These are phyloP conservation scores for Penicillium canescens DNA, from an alignment of 495 filamentous ascomycete species.

Conservation along the genomic window DNA sequence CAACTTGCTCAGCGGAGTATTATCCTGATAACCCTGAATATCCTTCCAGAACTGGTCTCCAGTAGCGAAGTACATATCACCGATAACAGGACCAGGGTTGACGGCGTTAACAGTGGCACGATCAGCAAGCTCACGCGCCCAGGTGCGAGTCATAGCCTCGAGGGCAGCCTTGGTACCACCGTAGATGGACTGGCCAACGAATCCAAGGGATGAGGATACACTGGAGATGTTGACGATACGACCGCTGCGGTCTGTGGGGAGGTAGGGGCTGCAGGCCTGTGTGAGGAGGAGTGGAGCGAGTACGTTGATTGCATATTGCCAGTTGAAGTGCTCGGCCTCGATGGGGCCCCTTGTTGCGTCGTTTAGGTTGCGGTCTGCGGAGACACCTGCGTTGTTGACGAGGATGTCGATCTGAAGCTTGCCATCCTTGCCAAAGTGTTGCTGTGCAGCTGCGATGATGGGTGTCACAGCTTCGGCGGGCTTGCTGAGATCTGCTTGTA, in stretches of 20 bases:
- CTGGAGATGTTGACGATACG: slow-evolving; percentile 79
- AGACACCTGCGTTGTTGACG: slow-evolving; percentile 84
- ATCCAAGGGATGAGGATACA: slow-evolving; percentile 68
- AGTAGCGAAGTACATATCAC: slow-evolving; percentile 68
- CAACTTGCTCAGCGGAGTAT: slow-evolving; percentile 62
- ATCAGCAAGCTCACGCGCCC: slow-evolving; percentile 79
- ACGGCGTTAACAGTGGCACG: slow-evolving; percentile 80
- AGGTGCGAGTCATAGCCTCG: slow-evolving; percentile 91
- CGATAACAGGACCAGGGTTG: slow-evolving; percentile 85
- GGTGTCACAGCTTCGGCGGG: slow-evolving; percentile 32
- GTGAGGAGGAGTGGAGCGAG: slow-evolving; percentile 80
- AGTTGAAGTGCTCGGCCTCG: slow-evolving; percentile 60
- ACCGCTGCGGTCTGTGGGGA: slow-evolving; percentile 72
- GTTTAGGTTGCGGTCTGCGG: slow-evolving; percentile 59
- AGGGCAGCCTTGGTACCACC: slow-evolving; percentile 87
- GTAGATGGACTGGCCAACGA: slow-evolving; percentile 73
- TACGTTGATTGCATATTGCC: slow-evolving; percentile 80
- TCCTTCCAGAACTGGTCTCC: slow-evolving; percentile 54
- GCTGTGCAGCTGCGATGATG: slow-evolving; percentile 42
- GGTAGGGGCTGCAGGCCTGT: slow-evolving; percentile 66
- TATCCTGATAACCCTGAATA: slow-evolving; percentile 63
- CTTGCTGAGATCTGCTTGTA: slow-evolving; percentile 59
- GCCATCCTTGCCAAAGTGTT: slow-evolving; percentile 50
- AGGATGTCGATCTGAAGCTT: slow-evolving; percentile 80
- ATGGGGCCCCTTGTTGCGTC: slow-evolving; percentile 50